A percentile compares a stretch with the other conserved stretches of the same genome.
These are phyloP conservation scores for Ophiostoma tasmaniense DNA, from an alignment of 2,329 filamentous ascomycete species.

Conservation along the genomic window DNA sequence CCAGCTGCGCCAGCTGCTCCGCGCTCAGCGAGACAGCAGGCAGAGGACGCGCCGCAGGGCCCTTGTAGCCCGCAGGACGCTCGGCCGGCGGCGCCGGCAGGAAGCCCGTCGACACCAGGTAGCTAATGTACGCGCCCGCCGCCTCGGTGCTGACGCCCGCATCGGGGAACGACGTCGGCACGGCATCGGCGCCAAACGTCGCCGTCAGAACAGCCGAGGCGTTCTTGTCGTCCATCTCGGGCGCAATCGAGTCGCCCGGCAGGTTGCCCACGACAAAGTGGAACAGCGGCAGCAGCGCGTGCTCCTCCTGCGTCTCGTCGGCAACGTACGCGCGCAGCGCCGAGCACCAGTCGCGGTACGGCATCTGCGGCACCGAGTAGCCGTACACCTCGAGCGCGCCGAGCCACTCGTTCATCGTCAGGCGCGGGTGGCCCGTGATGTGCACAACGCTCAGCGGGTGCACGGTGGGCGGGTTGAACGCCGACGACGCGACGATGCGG, in stretches of 20 bases:
- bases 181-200: constrained; percentile 3
- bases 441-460: constrained; percentile 54
- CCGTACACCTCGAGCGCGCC: constrained; percentile 62
- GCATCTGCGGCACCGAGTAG: constrained; percentile 57
- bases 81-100: constrained; percentile 3
- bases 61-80: constrained; percentile 3
- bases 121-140: constrained; percentile 2
- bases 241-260: constrained; percentile 58
- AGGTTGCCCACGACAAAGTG: constrained; percentile 64
- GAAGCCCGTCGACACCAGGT: constrained; percentile 8
- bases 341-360: constrained; percentile 56
- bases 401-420: constrained; percentile 73
- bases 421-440: constrained; percentile 69
- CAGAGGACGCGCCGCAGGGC: not conserved
- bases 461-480: constrained; percentile 39
- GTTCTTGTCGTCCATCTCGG: constrained; percentile 66
- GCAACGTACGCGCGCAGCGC: constrained; percentile 48
- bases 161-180: constrained; percentile 11
- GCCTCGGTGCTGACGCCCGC: not conserved
- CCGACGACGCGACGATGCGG: constrained; percentile 66
- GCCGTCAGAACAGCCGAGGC: constrained; percentile 48
- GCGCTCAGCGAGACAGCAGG: not conserved
- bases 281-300: constrained; percentile 66
- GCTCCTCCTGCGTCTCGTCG: constrained; percentile 52
- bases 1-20: constrained; percentile 3